Percentiles rank a stretch among this genome's conserved stretches.
These are phyloP conservation scores for Coemansia sp. DNA, from an alignment of 192 early-diverging fungal genomes.

Conservation along the genomic window DNA sequence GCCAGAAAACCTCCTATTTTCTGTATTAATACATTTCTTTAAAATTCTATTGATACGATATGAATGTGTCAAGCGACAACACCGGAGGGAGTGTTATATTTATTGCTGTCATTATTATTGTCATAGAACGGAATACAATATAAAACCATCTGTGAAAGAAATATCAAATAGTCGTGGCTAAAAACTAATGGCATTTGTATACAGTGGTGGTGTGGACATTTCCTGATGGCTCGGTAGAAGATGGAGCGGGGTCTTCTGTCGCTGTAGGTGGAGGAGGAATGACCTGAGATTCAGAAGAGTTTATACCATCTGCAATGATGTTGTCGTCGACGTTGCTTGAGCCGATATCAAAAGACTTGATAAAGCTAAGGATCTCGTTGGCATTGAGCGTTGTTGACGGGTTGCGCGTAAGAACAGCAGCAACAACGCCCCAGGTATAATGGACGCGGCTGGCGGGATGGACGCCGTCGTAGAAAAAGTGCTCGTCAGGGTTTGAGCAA, in stretches of 20 bases:
- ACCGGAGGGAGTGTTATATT: too few relatives aligned
- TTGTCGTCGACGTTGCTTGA: conserved; percentile 41
- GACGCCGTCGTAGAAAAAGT: conserved; percentile 45
- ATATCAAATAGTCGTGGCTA: neutral
- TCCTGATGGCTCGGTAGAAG: neutral
- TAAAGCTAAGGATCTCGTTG: conserved; percentile 17
- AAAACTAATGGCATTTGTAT: neutral
- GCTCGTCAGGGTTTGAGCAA: conserved; percentile 44
- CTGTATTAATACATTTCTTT: neutral
- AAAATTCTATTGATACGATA: neutral
- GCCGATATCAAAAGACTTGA: conserved; percentile 19
- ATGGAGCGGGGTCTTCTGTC: neutral
- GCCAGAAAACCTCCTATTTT: neutral
- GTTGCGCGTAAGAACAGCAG: conserved; percentile 35
- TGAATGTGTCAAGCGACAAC: too few relatives aligned
- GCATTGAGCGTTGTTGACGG: conserved; percentile 24
- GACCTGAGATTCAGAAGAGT: conserved; percentile 10
- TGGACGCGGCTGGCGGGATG: conserved; percentile 53
- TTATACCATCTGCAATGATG: conserved; percentile 26
- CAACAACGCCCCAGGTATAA: conserved; percentile 45
- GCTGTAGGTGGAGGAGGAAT: conserved; percentile 6
- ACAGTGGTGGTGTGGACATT: neutral
- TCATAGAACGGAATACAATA: neutral
- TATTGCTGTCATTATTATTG: too few relatives aligned
- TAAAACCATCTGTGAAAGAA: neutral